Evolutionary conservation across 371 early-diverging fungal species (phyloP).

Genomic region (Neoconidiobolus thromboides): DNA sequence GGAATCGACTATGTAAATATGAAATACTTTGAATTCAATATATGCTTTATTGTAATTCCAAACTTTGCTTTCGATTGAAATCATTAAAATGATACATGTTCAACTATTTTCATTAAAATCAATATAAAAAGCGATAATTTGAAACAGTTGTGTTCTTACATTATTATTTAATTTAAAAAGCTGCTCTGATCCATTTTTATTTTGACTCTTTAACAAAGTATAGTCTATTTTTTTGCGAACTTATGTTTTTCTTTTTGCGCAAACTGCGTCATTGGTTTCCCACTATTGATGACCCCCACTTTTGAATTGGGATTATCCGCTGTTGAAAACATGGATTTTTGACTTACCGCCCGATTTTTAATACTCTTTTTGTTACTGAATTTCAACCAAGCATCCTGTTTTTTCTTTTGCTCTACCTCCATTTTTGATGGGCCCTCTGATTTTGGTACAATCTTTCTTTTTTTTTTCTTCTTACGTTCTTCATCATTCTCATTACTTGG

Average conservation of each 20-base stretch:
- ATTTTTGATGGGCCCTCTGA: conserved; percentile 15
- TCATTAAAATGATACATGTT: too few species aligned
- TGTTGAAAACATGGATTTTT: conserved; percentile 48
- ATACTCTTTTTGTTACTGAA: conserved; percentile 37
- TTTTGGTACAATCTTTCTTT: conserved; percentile 15
- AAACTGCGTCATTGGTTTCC: conserved; percentile 45
- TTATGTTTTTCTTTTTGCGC: conserved; percentile 41
- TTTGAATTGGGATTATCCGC: conserved; percentile 43
- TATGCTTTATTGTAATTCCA: too few species aligned
- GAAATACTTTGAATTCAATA: too few species aligned
- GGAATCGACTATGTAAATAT: too few species aligned
- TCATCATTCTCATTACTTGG: conserved; percentile 15
- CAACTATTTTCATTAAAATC: too few species aligned
- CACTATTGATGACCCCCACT: conserved; percentile 51
- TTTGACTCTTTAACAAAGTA: too few species aligned
- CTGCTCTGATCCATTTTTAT: too few species aligned
- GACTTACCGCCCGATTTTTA: conserved; percentile 20
- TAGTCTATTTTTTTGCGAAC: too few species aligned
- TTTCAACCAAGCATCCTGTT: conserved; percentile 59
- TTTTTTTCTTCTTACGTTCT: conserved; percentile 17
- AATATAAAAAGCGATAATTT: too few species aligned
- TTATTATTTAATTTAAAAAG: too few species aligned
- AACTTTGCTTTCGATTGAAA: too few species aligned
- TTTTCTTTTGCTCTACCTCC: conserved; percentile 40
- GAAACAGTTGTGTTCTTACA: too few species aligned